A percentile compares a stretch with the other conserved stretches of the same genome.
phyloP scores from a whole-genome alignment of 1,284 basidiomycete genomes.

The Cryptococcus sp. region DNA sequence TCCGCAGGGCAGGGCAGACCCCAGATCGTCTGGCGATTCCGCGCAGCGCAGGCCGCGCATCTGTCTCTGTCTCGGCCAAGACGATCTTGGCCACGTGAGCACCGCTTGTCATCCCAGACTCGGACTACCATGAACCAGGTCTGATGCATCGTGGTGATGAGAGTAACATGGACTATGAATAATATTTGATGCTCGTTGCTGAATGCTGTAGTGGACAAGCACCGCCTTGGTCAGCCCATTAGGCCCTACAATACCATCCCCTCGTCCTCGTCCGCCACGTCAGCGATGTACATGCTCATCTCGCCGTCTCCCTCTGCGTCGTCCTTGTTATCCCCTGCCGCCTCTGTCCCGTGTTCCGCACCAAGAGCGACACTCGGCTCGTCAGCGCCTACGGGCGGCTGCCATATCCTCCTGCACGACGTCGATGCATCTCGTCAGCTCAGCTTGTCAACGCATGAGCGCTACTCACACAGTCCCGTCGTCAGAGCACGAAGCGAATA shows the following conservation, averaged over 20 bases:
- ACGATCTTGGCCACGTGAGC: too few relatives aligned
- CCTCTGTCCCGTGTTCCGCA: not conserved
- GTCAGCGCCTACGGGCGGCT: conserved; percentile 21
- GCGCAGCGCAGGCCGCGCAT: too few relatives aligned
- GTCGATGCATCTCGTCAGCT: conserved; percentile 1
- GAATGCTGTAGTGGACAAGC: too few relatives aligned
- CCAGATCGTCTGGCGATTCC: too few relatives aligned
- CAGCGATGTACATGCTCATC: conserved; percentile 27
- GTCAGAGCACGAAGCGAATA: conserved; percentile 94
- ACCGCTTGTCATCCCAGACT: too few relatives aligned
- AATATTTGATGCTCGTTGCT: too few relatives aligned
- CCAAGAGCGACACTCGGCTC: not conserved
- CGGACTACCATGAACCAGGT: too few relatives aligned
- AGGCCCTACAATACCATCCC: conserved; percentile 8
- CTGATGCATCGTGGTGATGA: too few relatives aligned
- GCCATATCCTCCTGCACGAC: conserved; percentile 32
- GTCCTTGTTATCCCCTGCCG: not conserved
- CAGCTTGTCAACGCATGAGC: not conserved
- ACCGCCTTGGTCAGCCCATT: not conserved
- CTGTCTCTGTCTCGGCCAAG: too few relatives aligned
- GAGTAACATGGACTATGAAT: too few relatives aligned
- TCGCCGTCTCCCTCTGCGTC: conserved; percentile 16
- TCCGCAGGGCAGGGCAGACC: too few relatives aligned
- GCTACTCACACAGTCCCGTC: conserved; percentile 66
- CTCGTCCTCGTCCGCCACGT: conserved; percentile 14